phyloP scores from a whole-genome alignment of 1,139 yeast genomes.

The Maudiozyma humilis region DNA sequence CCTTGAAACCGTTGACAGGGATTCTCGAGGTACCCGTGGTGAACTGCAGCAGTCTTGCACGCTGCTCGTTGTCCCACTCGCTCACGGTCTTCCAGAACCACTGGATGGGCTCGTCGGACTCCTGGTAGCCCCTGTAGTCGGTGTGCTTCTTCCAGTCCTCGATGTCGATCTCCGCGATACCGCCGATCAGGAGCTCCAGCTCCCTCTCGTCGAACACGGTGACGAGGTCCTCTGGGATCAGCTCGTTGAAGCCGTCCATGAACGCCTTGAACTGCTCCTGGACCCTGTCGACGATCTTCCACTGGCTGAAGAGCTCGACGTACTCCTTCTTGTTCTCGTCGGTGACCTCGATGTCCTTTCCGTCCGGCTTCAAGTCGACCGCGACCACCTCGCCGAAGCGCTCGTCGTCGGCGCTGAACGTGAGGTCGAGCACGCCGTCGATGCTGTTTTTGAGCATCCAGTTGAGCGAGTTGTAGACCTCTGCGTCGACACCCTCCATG shows the following conservation, averaged over 20 bases:
- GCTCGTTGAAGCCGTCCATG: conserved; percentile 93
- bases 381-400: conserved; percentile 89
- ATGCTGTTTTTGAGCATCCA: conserved; percentile 96
- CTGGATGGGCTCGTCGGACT: conserved; percentile 88
- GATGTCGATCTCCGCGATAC: conserved; percentile 93
- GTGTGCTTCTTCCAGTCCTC: conserved; percentile 99
- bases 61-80: conserved; percentile 94
- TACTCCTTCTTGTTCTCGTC: conserved; percentile 93
- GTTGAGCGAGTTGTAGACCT: conserved; percentile 84
- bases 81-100: conserved; percentile 97
- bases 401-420: conserved; percentile 93
- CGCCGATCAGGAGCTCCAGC: conserved; percentile 91
- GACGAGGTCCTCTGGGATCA: conserved; percentile 92
- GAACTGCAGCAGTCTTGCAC: conserved; percentile 88
- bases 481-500: conserved; percentile 98
- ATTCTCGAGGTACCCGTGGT: conserved; percentile 98
- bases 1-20: conserved; percentile 97
- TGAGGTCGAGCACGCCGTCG: conserved; percentile 73
- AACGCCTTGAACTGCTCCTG: conserved; percentile 95
- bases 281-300: conserved; percentile 90
- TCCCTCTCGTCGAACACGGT: conserved; percentile 97
- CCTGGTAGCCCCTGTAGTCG: conserved; percentile 95
- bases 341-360: conserved; percentile 80
- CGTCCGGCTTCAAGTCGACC: conserved; percentile 83
- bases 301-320: conserved; percentile 89